Percentiles rank a stretch among this genome's conserved stretches.
These are phyloP conservation scores for Cyclostephanos tholiformis DNA, from an alignment of 108 stramenopile genomes.

Conservation along the genomic window DNA sequence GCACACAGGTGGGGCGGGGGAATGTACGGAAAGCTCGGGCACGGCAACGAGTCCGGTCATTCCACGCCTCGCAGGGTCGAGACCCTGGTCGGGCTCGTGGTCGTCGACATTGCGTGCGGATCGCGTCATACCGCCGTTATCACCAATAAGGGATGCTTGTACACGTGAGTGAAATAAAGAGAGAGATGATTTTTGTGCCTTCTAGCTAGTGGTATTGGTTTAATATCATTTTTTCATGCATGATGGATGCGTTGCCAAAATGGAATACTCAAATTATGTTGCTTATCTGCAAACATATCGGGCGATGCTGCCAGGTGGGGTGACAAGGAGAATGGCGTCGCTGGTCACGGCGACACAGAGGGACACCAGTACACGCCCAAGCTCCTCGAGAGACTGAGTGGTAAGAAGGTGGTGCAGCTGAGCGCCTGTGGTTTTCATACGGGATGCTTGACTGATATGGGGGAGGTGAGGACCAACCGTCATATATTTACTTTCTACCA, in stretches of 20 bases:
- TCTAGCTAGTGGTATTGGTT: too few species aligned
- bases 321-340: slow-evolving; percentile 86
- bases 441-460: slow-evolving; percentile 84
- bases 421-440: slow-evolving; percentile 96
- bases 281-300: too few species aligned
- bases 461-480: slow-evolving; percentile 50
- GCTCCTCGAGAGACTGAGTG: slow-evolving; percentile 77
- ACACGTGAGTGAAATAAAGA: slow-evolving; percentile 49
- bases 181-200: too few species aligned
- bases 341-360: slow-evolving; percentile 92
- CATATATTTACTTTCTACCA: not conserved
- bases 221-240: too few species aligned
- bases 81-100: slow-evolving; percentile 72
- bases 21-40: slow-evolving; percentile 96
- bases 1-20: slow-evolving; percentile 80
- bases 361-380: slow-evolving; percentile 95
- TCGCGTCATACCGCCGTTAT: slow-evolving; percentile 90
- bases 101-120: slow-evolving; percentile 93
- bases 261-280: too few species aligned
- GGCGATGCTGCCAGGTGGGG: slow-evolving; percentile 43
- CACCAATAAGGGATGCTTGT: slow-evolving; percentile 77
- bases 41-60: slow-evolving; percentile 93
- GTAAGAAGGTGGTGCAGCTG: slow-evolving; percentile 85
- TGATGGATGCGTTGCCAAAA: too few species aligned
- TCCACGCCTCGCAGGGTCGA: slow-evolving; percentile 91